A percentile compares a stretch with the other conserved stretches of the same genome.
phyloP scores from a whole-genome alignment of 768 basidiomycete genomes.

The Chiua virens region DNA sequence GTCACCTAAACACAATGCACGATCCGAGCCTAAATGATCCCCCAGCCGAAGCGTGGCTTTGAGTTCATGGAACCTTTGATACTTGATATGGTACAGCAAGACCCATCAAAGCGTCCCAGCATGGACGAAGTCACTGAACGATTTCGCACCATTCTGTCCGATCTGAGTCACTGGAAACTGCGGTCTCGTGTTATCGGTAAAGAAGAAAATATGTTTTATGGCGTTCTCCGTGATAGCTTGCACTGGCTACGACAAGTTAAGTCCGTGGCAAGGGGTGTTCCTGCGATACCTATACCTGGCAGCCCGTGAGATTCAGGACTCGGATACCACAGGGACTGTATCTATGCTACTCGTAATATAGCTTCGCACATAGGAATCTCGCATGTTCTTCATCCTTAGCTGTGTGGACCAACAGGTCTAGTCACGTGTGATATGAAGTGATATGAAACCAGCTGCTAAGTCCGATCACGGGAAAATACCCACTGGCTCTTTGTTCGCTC shows the following conservation, averaged over 20 bases:
- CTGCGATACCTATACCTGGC: slow-evolving; percentile 10
- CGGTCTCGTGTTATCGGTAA: slow-evolving; percentile 22
- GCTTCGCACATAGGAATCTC: too few relatives aligned
- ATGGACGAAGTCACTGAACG: slow-evolving; percentile 35
- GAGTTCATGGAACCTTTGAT: slow-evolving; percentile 33
- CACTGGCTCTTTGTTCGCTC: slow-evolving; percentile 9
- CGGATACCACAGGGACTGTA: too few relatives aligned
- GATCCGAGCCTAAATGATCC: too few relatives aligned
- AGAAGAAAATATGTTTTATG: not conserved
- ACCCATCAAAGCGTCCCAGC: slow-evolving; percentile 33
- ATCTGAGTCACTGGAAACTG: slow-evolving; percentile 20
- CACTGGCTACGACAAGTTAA: slow-evolving; percentile 18
- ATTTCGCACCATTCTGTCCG: slow-evolving; percentile 21
- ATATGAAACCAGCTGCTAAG: slow-evolving; percentile 4
- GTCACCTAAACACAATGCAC: too few relatives aligned
- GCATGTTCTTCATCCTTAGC: too few relatives aligned
- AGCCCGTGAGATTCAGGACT: too few relatives aligned
- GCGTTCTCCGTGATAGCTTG: not conserved
- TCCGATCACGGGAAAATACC: slow-evolving; percentile 26
- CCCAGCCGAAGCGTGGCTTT: slow-evolving; percentile 3
- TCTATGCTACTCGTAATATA: too few relatives aligned
- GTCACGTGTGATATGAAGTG: slow-evolving; percentile 17
- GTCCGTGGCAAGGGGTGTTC: slow-evolving; percentile 14
- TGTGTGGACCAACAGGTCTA: not conserved
- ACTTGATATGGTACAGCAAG: slow-evolving; percentile 34